Conservation (phyloP, 2,329 filamentous ascomycete species). For the Trichoderma polysporum region DNA sequence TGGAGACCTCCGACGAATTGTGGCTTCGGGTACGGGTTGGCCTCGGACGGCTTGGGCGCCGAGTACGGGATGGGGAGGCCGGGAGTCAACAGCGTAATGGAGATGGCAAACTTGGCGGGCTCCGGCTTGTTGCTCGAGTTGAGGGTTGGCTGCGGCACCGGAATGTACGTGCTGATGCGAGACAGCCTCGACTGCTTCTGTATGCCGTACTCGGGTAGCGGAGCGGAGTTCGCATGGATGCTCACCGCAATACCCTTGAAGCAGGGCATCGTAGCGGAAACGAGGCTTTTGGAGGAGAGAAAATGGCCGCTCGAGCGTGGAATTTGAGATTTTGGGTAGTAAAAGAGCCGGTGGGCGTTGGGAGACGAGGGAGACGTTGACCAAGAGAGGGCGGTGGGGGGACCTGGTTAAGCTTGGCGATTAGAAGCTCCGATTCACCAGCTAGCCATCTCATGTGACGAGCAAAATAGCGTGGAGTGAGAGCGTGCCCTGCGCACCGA, state of each 20-base stretch:
- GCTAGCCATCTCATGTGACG: constrained; percentile 26
- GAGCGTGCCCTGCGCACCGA: not conserved
- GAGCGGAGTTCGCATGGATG: constrained; percentile 79
- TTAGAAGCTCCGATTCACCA: constrained; percentile 24
- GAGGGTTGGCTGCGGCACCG: constrained; percentile 84
- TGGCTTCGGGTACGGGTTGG: constrained; percentile 77
- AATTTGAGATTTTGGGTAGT: not conserved
- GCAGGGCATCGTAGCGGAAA: constrained; percentile 69
- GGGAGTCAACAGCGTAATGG: constrained; percentile 90
- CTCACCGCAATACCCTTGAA: constrained; percentile 99
- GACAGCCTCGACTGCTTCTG: constrained; percentile 90
- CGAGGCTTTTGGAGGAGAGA: constrained; percentile 12
- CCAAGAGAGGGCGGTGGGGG: constrained; percentile 21
- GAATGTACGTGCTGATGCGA: constrained; percentile 95
- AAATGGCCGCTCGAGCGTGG: not conserved
- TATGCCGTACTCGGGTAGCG: constrained; percentile 88
- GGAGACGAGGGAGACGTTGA: constrained; percentile 15
- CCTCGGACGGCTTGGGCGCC: constrained; percentile 73
- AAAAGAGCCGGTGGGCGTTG: constrained; percentile 15
- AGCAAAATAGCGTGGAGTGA: constrained; percentile 1
- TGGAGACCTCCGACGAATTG: constrained; percentile 72
- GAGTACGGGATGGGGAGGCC: constrained; percentile 90
- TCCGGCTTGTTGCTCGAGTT: constrained; percentile 69
- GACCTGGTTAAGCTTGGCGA: constrained; percentile 20
- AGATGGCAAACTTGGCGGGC: constrained; percentile 95